A percentile compares a stretch with the other conserved stretches of the same genome.
These are phyloP conservation scores for Fusarium caatingaense DNA, from an alignment of 2,329 filamentous ascomycete species.

Conservation along the genomic window DNA sequence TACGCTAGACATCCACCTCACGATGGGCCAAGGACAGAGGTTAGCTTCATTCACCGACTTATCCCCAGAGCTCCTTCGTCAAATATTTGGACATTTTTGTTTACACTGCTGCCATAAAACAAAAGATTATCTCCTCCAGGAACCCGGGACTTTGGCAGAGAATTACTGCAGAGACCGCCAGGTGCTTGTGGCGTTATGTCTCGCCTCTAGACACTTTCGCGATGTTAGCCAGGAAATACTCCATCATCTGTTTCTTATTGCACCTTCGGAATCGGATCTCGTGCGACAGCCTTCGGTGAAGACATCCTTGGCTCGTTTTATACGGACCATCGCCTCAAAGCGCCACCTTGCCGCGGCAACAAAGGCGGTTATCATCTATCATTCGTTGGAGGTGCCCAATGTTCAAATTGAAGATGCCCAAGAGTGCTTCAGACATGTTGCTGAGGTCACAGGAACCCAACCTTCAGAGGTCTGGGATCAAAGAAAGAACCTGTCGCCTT, in stretches of 20 bases:
- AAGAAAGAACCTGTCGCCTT: not conserved
- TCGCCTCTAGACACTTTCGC: conserved; percentile 22
- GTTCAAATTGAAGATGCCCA: not conserved
- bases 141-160: not conserved
- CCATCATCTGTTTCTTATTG: conserved; percentile 28
- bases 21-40: not conserved
- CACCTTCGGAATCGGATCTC: not conserved
- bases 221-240: conserved; percentile 21
- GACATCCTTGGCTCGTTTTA: conserved; percentile 16
- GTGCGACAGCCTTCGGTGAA: not conserved
- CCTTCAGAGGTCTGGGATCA: not conserved
- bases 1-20: not conserved
- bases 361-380: not conserved
- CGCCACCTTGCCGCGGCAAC: conserved; percentile 21
- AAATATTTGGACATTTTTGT: conserved; percentile 30
- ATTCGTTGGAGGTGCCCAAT: not conserved
- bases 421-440: not conserved
- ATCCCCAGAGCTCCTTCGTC: conserved; percentile 18
- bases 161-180: conserved; percentile 4
- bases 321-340: conserved; percentile 4
- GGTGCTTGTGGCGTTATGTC: conserved; percentile 14
- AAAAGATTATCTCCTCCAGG: conserved; percentile 3
- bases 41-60: conserved; percentile 2
- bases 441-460: not conserved
- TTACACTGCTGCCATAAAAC: conserved; percentile 20